Conservation (phyloP, 2,329 filamentous ascomycete species). For the Diaporthe sp. region DNA sequence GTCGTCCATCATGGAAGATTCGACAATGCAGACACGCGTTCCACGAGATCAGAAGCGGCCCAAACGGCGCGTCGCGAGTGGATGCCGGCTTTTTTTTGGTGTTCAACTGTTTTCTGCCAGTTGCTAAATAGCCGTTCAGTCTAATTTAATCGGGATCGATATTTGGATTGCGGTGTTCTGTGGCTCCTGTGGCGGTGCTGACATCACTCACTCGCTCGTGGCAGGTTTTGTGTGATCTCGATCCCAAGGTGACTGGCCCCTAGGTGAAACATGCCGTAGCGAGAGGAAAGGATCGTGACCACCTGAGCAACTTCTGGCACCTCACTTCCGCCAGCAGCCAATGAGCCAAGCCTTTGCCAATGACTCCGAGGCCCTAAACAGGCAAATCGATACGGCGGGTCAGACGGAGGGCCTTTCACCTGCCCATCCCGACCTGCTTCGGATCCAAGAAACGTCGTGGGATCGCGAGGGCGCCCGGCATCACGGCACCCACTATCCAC, state of each 20-base stretch:
- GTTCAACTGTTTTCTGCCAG: neutral
- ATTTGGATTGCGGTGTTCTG: neutral
- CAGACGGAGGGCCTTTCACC: neutral
- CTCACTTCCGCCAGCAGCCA: neutral
- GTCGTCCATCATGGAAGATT: slow-evolving; percentile 2
- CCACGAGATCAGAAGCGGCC: neutral
- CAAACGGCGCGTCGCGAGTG: neutral
- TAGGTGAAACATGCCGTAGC: slow-evolving; percentile 4
- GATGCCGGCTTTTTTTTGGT: neutral
- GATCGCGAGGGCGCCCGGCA: slow-evolving; percentile 13
- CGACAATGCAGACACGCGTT: neutral
- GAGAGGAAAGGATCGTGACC: neutral
- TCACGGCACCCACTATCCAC: neutral
- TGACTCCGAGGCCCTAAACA: neutral
- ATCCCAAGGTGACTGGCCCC: neutral
- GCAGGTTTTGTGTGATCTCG: slow-evolving; percentile 18
- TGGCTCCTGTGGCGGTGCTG: slow-evolving; percentile 27
- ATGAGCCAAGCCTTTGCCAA: slow-evolving; percentile 1
- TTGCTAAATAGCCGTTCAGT: neutral
- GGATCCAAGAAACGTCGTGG: slow-evolving; percentile 1
- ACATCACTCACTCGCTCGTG: neutral
- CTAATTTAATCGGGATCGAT: neutral
- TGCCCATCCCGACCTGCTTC: neutral
- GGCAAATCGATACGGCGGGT: slow-evolving; percentile 13
- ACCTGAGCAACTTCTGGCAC: neutral